Conservation (phyloP, 768 basidiomycete genomes). For the Macrolepiota albuminosa region DNA sequence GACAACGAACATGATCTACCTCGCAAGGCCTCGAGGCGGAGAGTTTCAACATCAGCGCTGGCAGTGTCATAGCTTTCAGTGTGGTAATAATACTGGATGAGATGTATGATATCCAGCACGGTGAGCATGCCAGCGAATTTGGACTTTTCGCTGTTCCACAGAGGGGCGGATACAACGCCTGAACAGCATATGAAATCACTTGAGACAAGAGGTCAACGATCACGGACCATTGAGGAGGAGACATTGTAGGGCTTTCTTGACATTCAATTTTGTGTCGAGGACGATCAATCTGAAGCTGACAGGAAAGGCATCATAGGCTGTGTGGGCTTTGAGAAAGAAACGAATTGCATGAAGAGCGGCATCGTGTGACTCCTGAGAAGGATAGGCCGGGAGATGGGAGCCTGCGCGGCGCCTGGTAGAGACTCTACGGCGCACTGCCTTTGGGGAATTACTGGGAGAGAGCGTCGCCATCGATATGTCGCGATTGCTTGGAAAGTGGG, state of each 20-base stretch:
- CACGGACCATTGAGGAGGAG: constrained; percentile 70
- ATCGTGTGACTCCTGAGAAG: constrained; percentile 60
- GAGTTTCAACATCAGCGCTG: constrained; percentile 86
- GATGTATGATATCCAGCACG: constrained; percentile 97
- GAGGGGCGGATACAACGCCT: constrained; percentile 97
- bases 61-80: constrained; percentile 83
- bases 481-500: constrained; percentile 2
- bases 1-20: constrained; percentile 39
- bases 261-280: constrained; percentile 91
- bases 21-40: constrained; percentile 83
- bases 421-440: constrained; percentile 42
- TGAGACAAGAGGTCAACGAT: constrained; percentile 2
- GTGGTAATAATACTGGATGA: constrained; percentile 97
- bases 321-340: constrained; percentile 76
- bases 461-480: constrained; percentile 37
- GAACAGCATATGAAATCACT: constrained; percentile 12
- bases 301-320: constrained; percentile 94
- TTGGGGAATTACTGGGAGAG: constrained; percentile 46
- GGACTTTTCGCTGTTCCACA: constrained; percentile 95
- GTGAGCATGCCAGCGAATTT: constrained; percentile 98
- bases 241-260: constrained; percentile 91
- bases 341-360: constrained; percentile 68
- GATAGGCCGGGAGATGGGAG: constrained; percentile 56
- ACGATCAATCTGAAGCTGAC: constrained; percentile 96
- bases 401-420: constrained; percentile 55